phyloP scores from a whole-genome alignment of 2,329 filamentous ascomycete genomes.

The Didymella sp. region DNA sequence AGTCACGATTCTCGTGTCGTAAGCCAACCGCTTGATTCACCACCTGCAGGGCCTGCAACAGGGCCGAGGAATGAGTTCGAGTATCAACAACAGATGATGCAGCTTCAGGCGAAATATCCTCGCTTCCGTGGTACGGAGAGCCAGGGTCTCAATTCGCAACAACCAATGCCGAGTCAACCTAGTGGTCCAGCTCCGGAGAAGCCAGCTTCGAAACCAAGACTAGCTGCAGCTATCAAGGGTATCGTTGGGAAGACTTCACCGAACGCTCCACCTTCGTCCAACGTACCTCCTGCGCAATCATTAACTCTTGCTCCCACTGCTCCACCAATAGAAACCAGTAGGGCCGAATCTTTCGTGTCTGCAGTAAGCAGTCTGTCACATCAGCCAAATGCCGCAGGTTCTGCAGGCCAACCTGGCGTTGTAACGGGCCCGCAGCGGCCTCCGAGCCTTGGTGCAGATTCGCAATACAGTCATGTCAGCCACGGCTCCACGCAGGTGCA shows the following conservation, averaged over 20 bases:
- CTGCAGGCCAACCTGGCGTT: constrained; percentile 25
- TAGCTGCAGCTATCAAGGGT: constrained; percentile 57
- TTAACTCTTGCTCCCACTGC: not conserved
- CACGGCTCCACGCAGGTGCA: constrained; percentile 41
- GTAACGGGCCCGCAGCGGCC: constrained; percentile 29
- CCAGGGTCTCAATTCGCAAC: constrained; percentile 48
- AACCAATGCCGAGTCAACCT: constrained; percentile 35
- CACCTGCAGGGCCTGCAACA: constrained; percentile 20
- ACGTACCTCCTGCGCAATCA: not conserved
- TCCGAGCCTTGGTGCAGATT: constrained; percentile 38
- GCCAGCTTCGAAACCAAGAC: constrained; percentile 31
- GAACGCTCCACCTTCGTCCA: constrained; percentile 19
- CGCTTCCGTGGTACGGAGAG: constrained; percentile 53
- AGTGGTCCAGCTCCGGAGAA: constrained; percentile 33
- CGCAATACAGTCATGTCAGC: constrained; percentile 40
- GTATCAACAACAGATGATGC: constrained; percentile 42
- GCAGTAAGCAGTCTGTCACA: constrained; percentile 31
- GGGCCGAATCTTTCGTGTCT: constrained; percentile 22
- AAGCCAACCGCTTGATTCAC: constrained; percentile 14
- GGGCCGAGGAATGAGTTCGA: constrained; percentile 39
- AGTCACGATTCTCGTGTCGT: constrained; percentile 26
- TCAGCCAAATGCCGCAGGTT: constrained; percentile 26
- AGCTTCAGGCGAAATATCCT: constrained; percentile 46
- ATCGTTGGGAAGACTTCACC: constrained; percentile 36
- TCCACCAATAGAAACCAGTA: not conserved